Percentiles rank a stretch among this genome's conserved stretches.
Conservation (phyloP, 176 grass and related monocot species). For the Oryza longistaminata region DNA sequence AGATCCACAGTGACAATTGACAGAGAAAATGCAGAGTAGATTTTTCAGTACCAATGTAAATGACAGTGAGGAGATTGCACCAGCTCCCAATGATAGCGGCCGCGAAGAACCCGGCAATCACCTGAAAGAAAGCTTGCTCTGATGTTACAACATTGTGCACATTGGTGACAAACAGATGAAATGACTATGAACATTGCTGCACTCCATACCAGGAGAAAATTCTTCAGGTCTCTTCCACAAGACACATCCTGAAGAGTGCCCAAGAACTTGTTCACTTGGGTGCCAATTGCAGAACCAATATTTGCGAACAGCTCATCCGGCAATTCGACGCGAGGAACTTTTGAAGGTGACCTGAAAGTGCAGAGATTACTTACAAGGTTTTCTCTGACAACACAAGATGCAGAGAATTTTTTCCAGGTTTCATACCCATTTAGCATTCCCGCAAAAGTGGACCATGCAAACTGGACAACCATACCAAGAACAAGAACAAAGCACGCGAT, state of each 20-base stretch:
- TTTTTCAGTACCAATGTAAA: constrained; percentile 70
- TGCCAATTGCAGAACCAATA: constrained; percentile 42
- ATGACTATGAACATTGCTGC: background rate
- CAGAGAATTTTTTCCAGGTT: background rate
- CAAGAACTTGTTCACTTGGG: constrained; percentile 60
- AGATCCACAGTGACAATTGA: background rate
- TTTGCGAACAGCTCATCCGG: constrained; percentile 70
- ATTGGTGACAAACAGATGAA: background rate
- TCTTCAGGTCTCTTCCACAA: constrained; percentile 67
- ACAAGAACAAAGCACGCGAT: constrained; percentile 52
- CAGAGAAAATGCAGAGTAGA: background rate
- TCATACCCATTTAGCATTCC: constrained; percentile 52
- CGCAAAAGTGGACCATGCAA: constrained; percentile 60
- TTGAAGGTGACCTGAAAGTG: constrained; percentile 47
- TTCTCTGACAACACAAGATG: background rate
- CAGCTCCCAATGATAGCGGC: constrained; percentile 72
- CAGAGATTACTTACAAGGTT: background rate
- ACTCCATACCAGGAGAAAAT: constrained; percentile 64
- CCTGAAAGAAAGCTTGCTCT: constrained; percentile 40
- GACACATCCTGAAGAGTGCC: constrained; percentile 66
- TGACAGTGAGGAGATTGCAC: constrained; percentile 80
- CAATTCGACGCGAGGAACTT: constrained; percentile 57
- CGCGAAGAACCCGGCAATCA: constrained; percentile 53
- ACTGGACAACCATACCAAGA: constrained; percentile 77
- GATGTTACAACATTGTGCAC: background rate